A percentile compares a stretch with the other conserved stretches of the same genome.
phyloP scores from a whole-genome alignment of 371 early-diverging fungal genomes.

The Dichotomocladium elegans region DNA sequence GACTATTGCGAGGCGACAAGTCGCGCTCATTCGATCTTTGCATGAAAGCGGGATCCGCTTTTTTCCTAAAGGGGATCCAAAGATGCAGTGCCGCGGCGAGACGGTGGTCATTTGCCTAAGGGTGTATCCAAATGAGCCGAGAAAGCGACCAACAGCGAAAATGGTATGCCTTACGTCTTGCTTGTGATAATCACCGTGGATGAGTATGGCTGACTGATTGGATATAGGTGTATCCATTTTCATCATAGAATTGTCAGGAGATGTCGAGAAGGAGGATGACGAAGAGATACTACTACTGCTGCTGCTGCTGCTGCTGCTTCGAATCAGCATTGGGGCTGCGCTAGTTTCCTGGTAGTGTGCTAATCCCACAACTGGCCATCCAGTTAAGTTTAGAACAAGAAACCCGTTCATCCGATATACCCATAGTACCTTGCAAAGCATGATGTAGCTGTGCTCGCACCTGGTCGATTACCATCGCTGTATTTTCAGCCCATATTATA shows the following conservation, averaged over 20 bases:
- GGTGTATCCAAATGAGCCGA: not conserved
- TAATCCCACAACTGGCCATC: not conserved
- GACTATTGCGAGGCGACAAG: constrained; percentile 26
- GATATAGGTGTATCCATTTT: no score
- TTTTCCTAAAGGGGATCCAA: constrained; percentile 4
- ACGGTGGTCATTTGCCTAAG: not conserved
- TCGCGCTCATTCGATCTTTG: constrained; percentile 2
- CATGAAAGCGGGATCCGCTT: constrained; percentile 11
- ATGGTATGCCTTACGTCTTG: no score
- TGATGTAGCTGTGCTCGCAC: constrained; percentile 19
- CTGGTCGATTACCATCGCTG: constrained; percentile 20
- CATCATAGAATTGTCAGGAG: not conserved
- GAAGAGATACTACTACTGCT: no score
- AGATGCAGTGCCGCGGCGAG: not conserved
- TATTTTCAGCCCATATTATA: constrained; percentile 16
- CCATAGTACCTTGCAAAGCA: constrained; percentile 20
- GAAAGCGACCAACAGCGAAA: not conserved
- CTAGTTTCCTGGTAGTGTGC: not conserved
- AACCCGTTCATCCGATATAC: not conserved
- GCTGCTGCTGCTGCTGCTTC: constrained; percentile 6
- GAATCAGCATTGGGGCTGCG: not conserved
- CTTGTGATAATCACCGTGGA: not conserved
- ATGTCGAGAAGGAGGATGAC: constrained; percentile 1
- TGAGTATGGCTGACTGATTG: not conserved
- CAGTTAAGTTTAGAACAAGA: not conserved